Percentiles rank a stretch among this genome's conserved stretches.
Conservation (phyloP, 2,329 filamentous ascomycete genomes). For the Cladosporium sp. region DNA sequence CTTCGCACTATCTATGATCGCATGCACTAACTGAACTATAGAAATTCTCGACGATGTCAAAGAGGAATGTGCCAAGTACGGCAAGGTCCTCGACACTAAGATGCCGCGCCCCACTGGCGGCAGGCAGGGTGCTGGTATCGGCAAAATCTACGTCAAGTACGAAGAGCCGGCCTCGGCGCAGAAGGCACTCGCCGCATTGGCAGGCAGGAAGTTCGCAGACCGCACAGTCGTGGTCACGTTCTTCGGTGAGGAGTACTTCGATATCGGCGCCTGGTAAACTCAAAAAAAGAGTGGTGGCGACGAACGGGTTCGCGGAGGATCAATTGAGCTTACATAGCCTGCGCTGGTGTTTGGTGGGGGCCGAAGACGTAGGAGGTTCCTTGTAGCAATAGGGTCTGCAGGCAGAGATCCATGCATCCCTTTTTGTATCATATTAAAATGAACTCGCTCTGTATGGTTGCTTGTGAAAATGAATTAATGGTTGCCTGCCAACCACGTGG, state of each 20-base stretch:
- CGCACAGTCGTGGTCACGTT: constrained; percentile 95
- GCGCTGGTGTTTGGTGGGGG: neutral
- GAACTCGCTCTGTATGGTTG: neutral
- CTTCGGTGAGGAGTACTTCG: constrained; percentile 97
- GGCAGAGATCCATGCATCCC: neutral
- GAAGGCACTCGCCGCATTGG: constrained; percentile 83
- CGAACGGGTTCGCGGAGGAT: neutral
- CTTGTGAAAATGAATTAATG: neutral
- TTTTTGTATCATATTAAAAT: constrained; percentile 5
- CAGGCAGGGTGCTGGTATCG: constrained; percentile 82
- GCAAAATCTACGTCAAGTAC: constrained; percentile 98
- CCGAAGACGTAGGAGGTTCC: neutral
- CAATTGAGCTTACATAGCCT: neutral
- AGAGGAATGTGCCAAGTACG: constrained; percentile 92
- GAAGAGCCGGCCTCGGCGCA: constrained; percentile 74
- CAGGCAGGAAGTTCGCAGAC: constrained; percentile 93
- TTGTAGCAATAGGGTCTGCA: neutral
- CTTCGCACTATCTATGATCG: neutral
- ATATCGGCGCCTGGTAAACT: constrained; percentile 78
- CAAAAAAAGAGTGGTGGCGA: neutral
- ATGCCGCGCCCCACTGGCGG: constrained; percentile 83
- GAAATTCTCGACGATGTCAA: constrained; percentile 95
- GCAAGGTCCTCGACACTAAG: constrained; percentile 82
- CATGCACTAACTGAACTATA: constrained; percentile 40
- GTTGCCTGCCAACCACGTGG: neutral